Percentiles rank a stretch among this genome's conserved stretches.
These are phyloP conservation scores for Apium graveolens DNA, from an alignment of 129 eudicot species.

Conservation along the genomic window DNA sequence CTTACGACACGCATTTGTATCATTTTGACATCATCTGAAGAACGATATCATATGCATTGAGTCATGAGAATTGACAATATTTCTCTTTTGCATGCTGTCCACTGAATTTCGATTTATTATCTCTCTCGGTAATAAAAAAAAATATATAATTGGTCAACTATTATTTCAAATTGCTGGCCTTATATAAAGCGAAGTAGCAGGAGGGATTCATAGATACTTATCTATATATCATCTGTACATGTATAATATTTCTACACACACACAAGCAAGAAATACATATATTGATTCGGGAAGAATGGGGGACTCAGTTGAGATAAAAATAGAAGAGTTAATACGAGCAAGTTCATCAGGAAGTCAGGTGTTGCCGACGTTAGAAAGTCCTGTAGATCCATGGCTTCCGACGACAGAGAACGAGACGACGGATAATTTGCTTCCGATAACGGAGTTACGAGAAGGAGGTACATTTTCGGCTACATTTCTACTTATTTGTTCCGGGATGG, in stretches of 20 bases:
- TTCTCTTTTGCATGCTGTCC: background rate
- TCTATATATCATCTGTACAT: background rate
- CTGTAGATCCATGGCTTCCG: slow-evolving; percentile 1
- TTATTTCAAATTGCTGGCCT: background rate
- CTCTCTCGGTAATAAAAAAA: background rate
- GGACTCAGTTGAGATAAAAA: background rate
- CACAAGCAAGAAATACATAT: background rate
- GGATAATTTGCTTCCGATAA: slow-evolving; percentile 46
- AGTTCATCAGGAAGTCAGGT: slow-evolving; percentile 8
- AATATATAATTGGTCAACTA: background rate
- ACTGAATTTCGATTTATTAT: background rate
- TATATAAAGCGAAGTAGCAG: background rate
- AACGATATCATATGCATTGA: background rate
- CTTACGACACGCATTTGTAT: background rate
- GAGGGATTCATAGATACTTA: background rate
- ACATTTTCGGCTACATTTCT: slow-evolving; percentile 28
- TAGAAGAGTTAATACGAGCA: background rate
- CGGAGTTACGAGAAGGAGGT: slow-evolving; percentile 44
- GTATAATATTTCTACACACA: no score
- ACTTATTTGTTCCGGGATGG: slow-evolving; percentile 48
- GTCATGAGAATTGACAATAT: background rate
- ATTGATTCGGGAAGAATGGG: background rate
- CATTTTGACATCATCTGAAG: background rate
- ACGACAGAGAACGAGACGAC: background rate
- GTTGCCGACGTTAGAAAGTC: background rate